Evolutionary conservation across 2,329 filamentous ascomycete species (phyloP).

Genomic region (Hypoxylon sp.): DNA sequence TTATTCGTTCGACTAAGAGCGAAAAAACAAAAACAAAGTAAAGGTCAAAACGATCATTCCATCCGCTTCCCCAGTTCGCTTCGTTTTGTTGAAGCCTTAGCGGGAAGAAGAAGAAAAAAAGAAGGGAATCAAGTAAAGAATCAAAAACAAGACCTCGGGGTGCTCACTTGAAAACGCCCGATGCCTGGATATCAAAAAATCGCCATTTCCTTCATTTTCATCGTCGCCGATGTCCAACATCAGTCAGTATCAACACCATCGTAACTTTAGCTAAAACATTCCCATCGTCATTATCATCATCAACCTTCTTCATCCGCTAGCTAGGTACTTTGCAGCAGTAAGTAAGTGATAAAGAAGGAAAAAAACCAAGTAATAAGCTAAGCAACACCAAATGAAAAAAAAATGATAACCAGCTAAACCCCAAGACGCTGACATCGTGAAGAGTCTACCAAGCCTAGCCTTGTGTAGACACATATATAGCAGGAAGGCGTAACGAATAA

Average conservation of each 20-base stretch:
- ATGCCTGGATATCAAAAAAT: constrained; percentile 29
- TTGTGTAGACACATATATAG: constrained; percentile 8
- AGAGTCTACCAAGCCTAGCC: neutral
- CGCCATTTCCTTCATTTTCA: constrained; percentile 8
- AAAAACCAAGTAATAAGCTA: too few species aligned
- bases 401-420: constrained; percentile 3
- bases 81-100: constrained; percentile 12
- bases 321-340: neutral
- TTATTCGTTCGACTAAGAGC: constrained; percentile 11
- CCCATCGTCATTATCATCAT: constrained; percentile 1
- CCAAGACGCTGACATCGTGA: constrained; percentile 10
- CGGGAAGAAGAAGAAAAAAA: constrained; percentile 4
- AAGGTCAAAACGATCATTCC: constrained; percentile 8
- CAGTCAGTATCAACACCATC: constrained; percentile 2
- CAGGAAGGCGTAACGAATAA: constrained; percentile 8
- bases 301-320: neutral
- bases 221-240: neutral
- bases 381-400: too few species aligned
- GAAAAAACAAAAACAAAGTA: constrained; percentile 7
- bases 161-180: constrained; percentile 23
- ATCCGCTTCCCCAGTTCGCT: constrained; percentile 10
- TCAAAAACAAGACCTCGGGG: constrained; percentile 5
- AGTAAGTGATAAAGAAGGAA: neutral
- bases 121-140: constrained; percentile 4
- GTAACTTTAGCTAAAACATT: too few species aligned